Base-by-base conservation (phyloP, 176 grass and related monocot species). In the Tillandsia leiboldiana region DNA sequence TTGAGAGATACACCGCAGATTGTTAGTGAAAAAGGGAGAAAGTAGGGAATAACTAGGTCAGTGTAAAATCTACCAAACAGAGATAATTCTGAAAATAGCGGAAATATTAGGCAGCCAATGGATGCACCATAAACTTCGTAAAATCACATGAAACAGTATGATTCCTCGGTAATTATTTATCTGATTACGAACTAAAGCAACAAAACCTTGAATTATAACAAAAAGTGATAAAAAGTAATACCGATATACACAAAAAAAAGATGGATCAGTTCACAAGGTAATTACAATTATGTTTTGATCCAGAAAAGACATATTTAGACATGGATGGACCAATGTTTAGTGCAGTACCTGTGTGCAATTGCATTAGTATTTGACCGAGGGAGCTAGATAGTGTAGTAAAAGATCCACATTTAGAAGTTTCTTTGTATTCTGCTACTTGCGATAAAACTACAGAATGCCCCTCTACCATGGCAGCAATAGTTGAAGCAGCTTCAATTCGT, bases 361-460 rank as follows among this genome's bases (percentile, higher is more conserved):
- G 92, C 88, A 92, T 96, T 54, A 96, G 75, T 65, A 92, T 92
- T 85, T 91, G 86, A 54, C 92, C 92, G 24, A 96, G 83, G 5
- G 88, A 96, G 52, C 73, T 84, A 73, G 88, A 96, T 56, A 96
- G 64, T 24, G 88, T 92, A 53, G 92, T 96, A 81, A 96, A 96
- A 74, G 92, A 87, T 71, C 88, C 88, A 87, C 76, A 56, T 73
- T 83, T 96, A 12, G 76, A 92, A 70, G 76, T 78, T 53, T 89
- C 88, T 63, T 91, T 96, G 79, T 78, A 96, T 75, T 92, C 92
- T 14, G 88, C 92, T 73, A 96, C 92, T 92, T 96, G 92, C 73
- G 68, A 83, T 73, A 96, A 88, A 73, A 88, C 84, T 69, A 87
- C 72, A 18, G 83, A 66, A 66, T 96, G 92, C 69, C 81, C 76